Percentiles rank a stretch among this genome's conserved stretches.
Conservation (phyloP, 192 early-diverging fungal species). For the Umbelopsis sp. region DNA sequence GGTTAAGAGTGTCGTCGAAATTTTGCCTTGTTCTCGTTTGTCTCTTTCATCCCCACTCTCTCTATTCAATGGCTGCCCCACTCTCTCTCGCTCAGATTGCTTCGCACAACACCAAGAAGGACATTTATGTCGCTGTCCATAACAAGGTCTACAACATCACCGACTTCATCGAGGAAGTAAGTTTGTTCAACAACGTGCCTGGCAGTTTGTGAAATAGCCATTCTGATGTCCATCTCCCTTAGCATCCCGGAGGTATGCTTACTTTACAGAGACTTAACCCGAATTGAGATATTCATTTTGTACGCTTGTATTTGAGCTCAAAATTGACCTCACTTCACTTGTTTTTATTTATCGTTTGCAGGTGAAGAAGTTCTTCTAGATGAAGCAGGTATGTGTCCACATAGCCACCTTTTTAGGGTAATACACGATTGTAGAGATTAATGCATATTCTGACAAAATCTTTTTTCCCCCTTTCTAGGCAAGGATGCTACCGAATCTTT, state of each 20-base stretch:
- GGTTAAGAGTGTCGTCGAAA: not conserved
- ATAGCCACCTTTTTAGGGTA: not conserved
- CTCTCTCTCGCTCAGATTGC: slow-evolving; percentile 67
- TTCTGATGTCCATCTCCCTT: not conserved
- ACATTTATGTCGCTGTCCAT: slow-evolving; percentile 80
- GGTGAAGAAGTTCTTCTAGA: slow-evolving; percentile 93
- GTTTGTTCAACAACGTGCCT: not conserved
- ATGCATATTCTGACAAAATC: not conserved
- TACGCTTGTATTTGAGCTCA: too few relatives aligned
- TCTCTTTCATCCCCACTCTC: slow-evolving; percentile 10
- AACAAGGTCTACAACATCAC: slow-evolving; percentile 81
- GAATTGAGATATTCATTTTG: too few relatives aligned
- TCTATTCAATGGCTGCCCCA: slow-evolving; percentile 22
- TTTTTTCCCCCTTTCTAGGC: slow-evolving; percentile 47
- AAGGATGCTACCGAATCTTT: slow-evolving; percentile 89
- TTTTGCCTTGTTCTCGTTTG: not conserved
- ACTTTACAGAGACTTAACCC: too few relatives aligned
- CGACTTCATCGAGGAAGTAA: slow-evolving; percentile 74
- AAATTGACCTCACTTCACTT: too few relatives aligned
- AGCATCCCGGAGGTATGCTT: slow-evolving; percentile 87
- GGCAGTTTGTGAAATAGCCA: not conserved
- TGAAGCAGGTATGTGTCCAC: slow-evolving; percentile 47
- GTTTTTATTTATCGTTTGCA: not conserved
- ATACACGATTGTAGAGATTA: too few relatives aligned
- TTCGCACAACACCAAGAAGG: slow-evolving; percentile 66